These are phyloP conservation scores for Termitomyces sp. DNA, from an alignment of 768 basidiomycete genomes.

Conservation along the genomic window DNA sequence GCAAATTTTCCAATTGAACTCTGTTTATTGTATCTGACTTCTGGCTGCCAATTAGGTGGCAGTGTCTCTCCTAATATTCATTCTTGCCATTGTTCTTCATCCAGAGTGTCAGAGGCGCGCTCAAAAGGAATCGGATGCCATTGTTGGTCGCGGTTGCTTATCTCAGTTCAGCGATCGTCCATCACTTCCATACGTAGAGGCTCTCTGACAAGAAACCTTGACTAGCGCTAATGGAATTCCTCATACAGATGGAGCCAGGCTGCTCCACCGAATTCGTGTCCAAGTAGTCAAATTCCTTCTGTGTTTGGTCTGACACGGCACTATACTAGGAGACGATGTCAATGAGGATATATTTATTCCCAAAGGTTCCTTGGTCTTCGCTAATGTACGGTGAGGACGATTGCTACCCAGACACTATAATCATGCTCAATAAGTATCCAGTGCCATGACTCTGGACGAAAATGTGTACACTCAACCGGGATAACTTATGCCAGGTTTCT, in stretches of 20 bases:
- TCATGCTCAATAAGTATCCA: not conserved
- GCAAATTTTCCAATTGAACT: not conserved
- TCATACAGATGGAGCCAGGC: slow-evolving; percentile 11
- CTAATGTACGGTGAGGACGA: slow-evolving; percentile 14
- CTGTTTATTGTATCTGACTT: not conserved
- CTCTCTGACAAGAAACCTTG: slow-evolving; percentile 7
- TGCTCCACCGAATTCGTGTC: slow-evolving; percentile 7
- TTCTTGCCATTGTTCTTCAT: slow-evolving; percentile 14
- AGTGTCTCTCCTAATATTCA: slow-evolving; percentile 2
- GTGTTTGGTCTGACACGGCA: not conserved
- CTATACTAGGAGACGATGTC: slow-evolving; percentile 15
- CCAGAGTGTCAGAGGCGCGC: slow-evolving; percentile 11
- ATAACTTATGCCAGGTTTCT: slow-evolving; percentile 20
- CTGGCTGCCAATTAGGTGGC: not conserved
- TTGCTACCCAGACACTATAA: no score
- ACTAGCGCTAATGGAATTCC: not conserved
- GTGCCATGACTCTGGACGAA: slow-evolving; percentile 24
- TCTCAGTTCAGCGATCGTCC: slow-evolving; percentile 14
- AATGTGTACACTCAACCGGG: slow-evolving; percentile 20
- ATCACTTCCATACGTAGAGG: slow-evolving; percentile 11
- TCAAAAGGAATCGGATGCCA: slow-evolving; percentile 12
- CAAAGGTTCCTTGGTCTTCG: slow-evolving; percentile 12
- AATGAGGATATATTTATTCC: slow-evolving; percentile 20
- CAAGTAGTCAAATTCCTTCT: not conserved
- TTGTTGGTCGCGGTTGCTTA: slow-evolving; percentile 13